Base-by-base conservation (phyloP, 1,139 yeast species). In the Geotrichum fermentans region DNA sequence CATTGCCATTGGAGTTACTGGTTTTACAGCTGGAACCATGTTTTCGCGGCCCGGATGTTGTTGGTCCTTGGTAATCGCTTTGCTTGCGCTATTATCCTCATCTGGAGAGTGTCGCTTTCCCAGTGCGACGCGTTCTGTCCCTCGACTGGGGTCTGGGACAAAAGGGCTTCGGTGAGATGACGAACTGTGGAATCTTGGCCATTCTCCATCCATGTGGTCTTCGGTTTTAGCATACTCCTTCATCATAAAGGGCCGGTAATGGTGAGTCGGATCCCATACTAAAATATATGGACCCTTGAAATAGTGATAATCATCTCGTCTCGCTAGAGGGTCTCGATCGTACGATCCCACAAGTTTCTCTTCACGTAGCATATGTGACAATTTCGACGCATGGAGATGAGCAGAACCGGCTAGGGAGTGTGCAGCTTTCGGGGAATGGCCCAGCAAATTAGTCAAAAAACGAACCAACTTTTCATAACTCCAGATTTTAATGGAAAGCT, bases 321-420 rank as follows among this genome's bases (percentile, higher is more conserved):
- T 81, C 4, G 95, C 92, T 56, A 74, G 77, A 17, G 95, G 94
- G 64, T 90, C 97, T 57, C 96, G 76, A 65, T 92, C 97, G 35
- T 85, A 78, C 1, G 96, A 85, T 8, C 96, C 96, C 63, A 80
- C 80, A 18, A 87, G 71, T 60, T 87, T 86, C 63, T 94, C 98
- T 61, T 87, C 92, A 55, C 80, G 80, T 58, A 90, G 75, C 56
- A 92, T 73, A 51, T 82, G 78, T 42, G 83, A 80, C 52, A 92
- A 73, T 32, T 60, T 58, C 24, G 58, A 52, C 38, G 21, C 18
- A 18, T n/a, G 10, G 2, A 18, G 16, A 11, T 8, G 6, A 2
- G 38, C 26, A 5, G 21, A 13, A 8, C 30, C 30, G 13, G 11
- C 30, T 17, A 17, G 35, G 13, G 35, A 8, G 13, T 8, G 35